Evolutionary conservation across 179 eudicot species (phyloP).

Genomic region (Sideroxylon spinosum): DNA sequence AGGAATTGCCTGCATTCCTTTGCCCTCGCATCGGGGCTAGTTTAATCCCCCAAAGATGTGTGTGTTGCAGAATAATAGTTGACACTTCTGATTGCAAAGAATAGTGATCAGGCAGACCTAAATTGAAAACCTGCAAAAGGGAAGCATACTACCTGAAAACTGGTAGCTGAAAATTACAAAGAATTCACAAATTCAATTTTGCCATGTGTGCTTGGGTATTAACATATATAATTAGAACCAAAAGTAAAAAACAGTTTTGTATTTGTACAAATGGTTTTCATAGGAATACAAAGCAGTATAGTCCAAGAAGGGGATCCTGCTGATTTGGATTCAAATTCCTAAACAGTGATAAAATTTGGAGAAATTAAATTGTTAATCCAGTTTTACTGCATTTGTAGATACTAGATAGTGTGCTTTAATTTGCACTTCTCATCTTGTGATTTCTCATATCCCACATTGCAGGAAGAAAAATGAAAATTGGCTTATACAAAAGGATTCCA

Average conservation of each 20-base stretch:
- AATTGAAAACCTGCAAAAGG: slow-evolving; percentile 4
- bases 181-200: neutral
- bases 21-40: slow-evolving; percentile 40
- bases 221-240: too few species aligned
- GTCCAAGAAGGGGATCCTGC: neutral
- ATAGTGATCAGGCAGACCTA: neutral
- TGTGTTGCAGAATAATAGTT: neutral
- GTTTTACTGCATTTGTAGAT: too few species aligned
- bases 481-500: neutral
- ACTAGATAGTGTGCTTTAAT: neutral
- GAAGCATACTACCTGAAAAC: slow-evolving; percentile 1
- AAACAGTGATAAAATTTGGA: neutral
- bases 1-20: slow-evolving; percentile 33
- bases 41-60: neutral
- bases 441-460: neutral
- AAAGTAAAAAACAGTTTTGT: too few species aligned
- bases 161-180: neutral
- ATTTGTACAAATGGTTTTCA: neutral
- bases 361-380: neutral
- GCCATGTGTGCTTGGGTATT: neutral
- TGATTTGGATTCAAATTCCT: neutral
- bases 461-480: neutral
- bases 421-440: neutral
- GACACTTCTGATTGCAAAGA: neutral
- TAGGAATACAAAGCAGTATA: neutral